Conservation (phyloP, 2,329 filamentous ascomycete genomes). For the Aspergillus quadrilineatus region DNA sequence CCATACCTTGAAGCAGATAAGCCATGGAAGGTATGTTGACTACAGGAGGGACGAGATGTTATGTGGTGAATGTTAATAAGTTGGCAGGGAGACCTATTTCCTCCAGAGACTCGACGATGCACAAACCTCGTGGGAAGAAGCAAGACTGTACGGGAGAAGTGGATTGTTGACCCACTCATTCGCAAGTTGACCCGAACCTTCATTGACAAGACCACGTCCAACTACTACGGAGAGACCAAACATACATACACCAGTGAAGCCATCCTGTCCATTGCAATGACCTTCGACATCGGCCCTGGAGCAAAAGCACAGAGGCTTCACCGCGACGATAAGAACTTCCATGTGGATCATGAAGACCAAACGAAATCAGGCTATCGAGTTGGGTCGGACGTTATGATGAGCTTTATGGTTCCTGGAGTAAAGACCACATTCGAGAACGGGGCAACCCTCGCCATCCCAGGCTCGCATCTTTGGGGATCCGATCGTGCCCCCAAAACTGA, state of each 20-base stretch:
- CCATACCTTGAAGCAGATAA: constrained; percentile 16
- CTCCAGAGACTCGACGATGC: constrained; percentile 16
- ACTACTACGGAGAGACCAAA: constrained; percentile 28
- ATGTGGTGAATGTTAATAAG: neutral
- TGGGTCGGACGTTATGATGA: constrained; percentile 15
- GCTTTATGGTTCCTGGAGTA: constrained; percentile 12
- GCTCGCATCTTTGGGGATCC: constrained; percentile 13
- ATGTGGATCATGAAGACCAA: constrained; percentile 15
- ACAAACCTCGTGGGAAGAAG: constrained; percentile 17
- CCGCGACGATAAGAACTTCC: constrained; percentile 19
- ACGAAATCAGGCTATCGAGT: constrained; percentile 9
- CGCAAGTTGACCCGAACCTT: constrained; percentile 21
- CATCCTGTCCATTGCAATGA: constrained; percentile 25
- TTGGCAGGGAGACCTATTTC: constrained; percentile 16
- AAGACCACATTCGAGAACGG: constrained; percentile 15
- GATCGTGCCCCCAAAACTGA: constrained; percentile 7
- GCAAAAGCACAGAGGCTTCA: constrained; percentile 15
- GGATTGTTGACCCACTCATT: constrained; percentile 16
- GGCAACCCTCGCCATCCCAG: constrained; percentile 13
- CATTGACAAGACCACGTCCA: constrained; percentile 28
- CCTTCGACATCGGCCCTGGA: constrained; percentile 19
- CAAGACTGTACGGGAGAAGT: constrained; percentile 11
- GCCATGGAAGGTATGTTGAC: constrained; percentile 13
- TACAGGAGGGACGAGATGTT: neutral
- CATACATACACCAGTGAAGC: constrained; percentile 29